Evolutionary conservation across 2,329 filamentous ascomycete species (phyloP).

Genomic region (Arthroderma sp.): DNA sequence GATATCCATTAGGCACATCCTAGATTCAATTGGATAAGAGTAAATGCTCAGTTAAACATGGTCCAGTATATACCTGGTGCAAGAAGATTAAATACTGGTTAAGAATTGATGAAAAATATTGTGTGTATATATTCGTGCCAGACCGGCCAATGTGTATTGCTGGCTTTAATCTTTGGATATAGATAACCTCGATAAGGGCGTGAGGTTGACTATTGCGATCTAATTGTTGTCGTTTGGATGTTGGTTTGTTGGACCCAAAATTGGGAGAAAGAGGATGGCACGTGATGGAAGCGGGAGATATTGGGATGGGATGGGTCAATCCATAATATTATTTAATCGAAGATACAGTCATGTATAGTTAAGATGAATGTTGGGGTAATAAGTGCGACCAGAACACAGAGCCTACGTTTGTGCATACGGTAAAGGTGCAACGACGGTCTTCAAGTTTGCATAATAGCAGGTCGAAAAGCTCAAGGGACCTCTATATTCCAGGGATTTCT

Average conservation of each 20-base stretch:
- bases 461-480: neutral
- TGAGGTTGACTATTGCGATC: neutral
- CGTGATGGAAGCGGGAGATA: neutral
- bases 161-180: too few relatives aligned
- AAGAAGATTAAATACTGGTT: too few relatives aligned
- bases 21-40: neutral
- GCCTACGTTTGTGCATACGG: too few relatives aligned
- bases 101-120: too few relatives aligned
- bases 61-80: neutral
- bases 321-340: neutral
- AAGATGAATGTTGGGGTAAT: neutral
- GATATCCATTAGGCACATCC: slow-evolving; percentile 6
- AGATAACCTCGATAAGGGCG: too few relatives aligned
- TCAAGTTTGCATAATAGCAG: neutral
- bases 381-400: too few relatives aligned
- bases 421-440: too few relatives aligned
- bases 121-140: too few relatives aligned
- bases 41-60: neutral
- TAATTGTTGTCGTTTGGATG: neutral
- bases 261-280: neutral
- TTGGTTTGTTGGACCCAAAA: neutral
- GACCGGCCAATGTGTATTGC: too few relatives aligned
- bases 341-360: neutral
- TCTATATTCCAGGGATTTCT: neutral
- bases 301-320: too few relatives aligned